Percentiles rank a stretch among this genome's conserved stretches.
phyloP scores from a whole-genome alignment of 2,329 filamentous ascomycete species.

The Colletotrichum simmondsii region DNA sequence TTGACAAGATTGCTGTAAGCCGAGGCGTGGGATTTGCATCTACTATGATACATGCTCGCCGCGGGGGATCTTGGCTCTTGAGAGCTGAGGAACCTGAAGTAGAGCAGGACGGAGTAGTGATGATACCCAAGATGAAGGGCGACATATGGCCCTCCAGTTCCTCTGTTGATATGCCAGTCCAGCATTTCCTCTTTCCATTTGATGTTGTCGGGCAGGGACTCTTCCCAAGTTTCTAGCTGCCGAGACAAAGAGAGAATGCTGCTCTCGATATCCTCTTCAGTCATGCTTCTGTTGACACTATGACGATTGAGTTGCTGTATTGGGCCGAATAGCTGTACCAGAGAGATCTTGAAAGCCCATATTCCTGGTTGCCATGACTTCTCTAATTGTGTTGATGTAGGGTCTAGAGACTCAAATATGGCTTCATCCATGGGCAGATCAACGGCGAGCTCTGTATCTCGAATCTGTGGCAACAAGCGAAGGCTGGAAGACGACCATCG shows the following conservation, averaged over 20 bases:
- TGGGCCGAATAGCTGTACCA: background rate
- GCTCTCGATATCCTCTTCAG: background rate
- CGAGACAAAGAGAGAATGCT: background rate
- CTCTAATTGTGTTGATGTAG: background rate
- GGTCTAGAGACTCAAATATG: background rate
- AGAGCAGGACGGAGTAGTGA: conserved; percentile 50
- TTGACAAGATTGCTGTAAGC: conserved; percentile 40
- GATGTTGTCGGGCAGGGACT: background rate
- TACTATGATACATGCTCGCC: conserved; percentile 14
- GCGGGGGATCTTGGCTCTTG: background rate
- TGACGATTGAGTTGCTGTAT: background rate
- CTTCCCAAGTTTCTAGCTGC: background rate
- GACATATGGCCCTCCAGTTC: conserved; percentile 41
- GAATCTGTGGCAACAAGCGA: background rate
- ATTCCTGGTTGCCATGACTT: background rate
- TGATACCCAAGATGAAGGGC: conserved; percentile 50
- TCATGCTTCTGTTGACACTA: background rate
- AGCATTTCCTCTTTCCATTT: background rate
- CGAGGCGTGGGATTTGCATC: conserved; percentile 43
- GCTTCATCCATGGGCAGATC: background rate
- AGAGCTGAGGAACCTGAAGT: conserved; percentile 48
- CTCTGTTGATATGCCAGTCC: background rate
- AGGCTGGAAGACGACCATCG: background rate
- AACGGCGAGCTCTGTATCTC: background rate
- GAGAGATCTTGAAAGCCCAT: background rate